A percentile compares a stretch with the other conserved stretches of the same genome.
phyloP scores from a whole-genome alignment of 495 filamentous ascomycete species.

The Penicillium nucicola region DNA sequence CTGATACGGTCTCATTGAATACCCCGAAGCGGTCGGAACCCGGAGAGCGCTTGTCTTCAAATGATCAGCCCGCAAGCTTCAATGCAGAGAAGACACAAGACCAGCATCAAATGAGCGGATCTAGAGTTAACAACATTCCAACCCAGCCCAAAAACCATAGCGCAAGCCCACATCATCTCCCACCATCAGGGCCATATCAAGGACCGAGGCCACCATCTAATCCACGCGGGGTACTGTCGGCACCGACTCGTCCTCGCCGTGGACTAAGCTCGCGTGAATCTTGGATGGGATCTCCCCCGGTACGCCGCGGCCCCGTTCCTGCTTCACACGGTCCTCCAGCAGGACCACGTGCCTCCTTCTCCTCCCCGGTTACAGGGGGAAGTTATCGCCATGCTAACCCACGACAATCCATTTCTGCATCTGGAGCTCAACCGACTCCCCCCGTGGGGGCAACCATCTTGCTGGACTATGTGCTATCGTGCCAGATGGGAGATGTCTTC shows the following conservation, averaged over 20 bases:
- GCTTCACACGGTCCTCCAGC: constrained; percentile 35
- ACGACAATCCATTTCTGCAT: constrained; percentile 47
- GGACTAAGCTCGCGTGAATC: constrained; percentile 36
- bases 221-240: constrained; percentile 50
- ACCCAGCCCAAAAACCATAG: constrained; percentile 37
- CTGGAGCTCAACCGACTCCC: constrained; percentile 47
- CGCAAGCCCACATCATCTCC: constrained; percentile 34
- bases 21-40: background rate
- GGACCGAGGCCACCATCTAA: constrained; percentile 43
- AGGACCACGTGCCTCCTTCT: constrained; percentile 42
- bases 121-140: constrained; percentile 20
- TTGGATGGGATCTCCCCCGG: constrained; percentile 33
- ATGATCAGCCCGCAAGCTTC: background rate
- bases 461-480: constrained; percentile 48
- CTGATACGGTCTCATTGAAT: background rate
- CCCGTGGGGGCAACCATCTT: constrained; percentile 53
- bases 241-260: constrained; percentile 59
- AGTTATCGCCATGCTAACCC: constrained; percentile 37
- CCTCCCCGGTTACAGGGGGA: constrained; percentile 24
- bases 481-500: constrained; percentile 46
- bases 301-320: constrained; percentile 36
- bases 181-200: constrained; percentile 47
- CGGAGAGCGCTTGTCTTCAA: background rate
- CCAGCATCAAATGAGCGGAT: constrained; percentile 4
- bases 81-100: constrained; percentile 1